These are phyloP conservation scores for Coniochaeta hoffmannii DNA, from an alignment of 2,329 filamentous ascomycete genomes.

Conservation along the genomic window DNA sequence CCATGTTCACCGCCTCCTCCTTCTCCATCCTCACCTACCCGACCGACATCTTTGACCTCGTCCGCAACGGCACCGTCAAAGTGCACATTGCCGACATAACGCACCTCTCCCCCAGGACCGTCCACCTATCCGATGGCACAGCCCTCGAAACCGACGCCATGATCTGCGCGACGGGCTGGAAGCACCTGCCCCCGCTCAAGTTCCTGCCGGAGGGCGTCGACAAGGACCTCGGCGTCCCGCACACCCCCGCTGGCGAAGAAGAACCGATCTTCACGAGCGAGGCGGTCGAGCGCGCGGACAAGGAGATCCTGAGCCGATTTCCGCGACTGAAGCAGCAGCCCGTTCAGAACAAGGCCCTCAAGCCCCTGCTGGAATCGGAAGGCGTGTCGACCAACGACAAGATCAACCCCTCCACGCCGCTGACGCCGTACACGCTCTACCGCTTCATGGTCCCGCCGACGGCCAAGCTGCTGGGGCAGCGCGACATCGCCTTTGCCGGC, in stretches of 20 bases:
- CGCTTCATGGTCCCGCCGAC: constrained; percentile 38
- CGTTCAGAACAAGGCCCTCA: constrained; percentile 35
- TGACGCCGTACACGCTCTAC: constrained; percentile 35
- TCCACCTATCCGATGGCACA: constrained; percentile 44
- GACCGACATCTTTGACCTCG: constrained; percentile 48
- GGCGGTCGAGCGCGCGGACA: constrained; percentile 37
- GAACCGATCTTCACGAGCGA: constrained; percentile 25
- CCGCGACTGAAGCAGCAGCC: constrained; percentile 47
- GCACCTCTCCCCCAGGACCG: constrained; percentile 32
- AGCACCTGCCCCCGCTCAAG: constrained; percentile 40
- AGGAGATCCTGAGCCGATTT: constrained; percentile 44
- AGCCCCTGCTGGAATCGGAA: constrained; percentile 31
- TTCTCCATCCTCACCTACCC: constrained; percentile 56
- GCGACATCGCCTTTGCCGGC: constrained; percentile 39
- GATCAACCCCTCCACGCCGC: constrained; percentile 16
- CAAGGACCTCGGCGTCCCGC: constrained; percentile 40
- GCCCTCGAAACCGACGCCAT: constrained; percentile 41
- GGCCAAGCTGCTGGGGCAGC: constrained; percentile 24
- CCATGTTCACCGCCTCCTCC: constrained; percentile 45
- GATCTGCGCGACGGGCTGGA: constrained; percentile 53
- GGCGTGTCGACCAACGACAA: constrained; percentile 25
- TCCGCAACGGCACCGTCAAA: constrained; percentile 39
- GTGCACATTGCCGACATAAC: constrained; percentile 46
- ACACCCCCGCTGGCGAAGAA: constrained; percentile 18
- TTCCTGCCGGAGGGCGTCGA: constrained; percentile 42